phyloP scores from a whole-genome alignment of 2,329 filamentous ascomycete genomes.

The Fusarium xyrophilum region DNA sequence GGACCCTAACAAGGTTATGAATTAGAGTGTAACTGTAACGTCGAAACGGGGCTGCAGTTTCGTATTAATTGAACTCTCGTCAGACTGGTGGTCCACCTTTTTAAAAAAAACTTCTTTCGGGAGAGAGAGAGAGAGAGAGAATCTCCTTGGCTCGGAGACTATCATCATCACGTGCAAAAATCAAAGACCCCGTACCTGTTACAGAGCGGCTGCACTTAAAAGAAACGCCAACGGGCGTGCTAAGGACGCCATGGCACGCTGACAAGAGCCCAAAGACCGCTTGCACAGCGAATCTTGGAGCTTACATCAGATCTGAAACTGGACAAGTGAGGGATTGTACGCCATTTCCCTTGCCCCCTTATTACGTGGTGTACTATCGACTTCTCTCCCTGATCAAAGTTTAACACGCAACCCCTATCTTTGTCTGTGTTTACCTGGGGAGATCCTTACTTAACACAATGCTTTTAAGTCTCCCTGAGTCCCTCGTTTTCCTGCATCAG shows the following conservation, averaged over 20 bases:
- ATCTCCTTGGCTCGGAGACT: background rate
- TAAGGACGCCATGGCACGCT: background rate
- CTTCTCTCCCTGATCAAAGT: slow-evolving; percentile 2
- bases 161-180: background rate
- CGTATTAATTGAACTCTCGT: background rate
- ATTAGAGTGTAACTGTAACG: slow-evolving; percentile 3
- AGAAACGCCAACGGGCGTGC: background rate
- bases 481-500: background rate
- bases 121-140: too few species aligned
- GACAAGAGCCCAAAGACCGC: background rate
- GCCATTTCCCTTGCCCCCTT: slow-evolving; percentile 18
- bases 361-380: slow-evolving; percentile 9
- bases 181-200: background rate
- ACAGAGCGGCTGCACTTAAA: slow-evolving; percentile 1
- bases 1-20: background rate
- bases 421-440: slow-evolving; percentile 1
- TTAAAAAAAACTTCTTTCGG: too few species aligned
- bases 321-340: slow-evolving; percentile 6
- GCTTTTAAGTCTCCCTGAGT: background rate
- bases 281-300: background rate
- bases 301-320: slow-evolving; percentile 20
- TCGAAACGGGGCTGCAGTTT: slow-evolving; percentile 22
- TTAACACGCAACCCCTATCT: slow-evolving; percentile 4
- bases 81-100: background rate
- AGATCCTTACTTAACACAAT: background rate